These are phyloP conservation scores for Piper longum DNA, from an alignment of 164 flowering plant species.

Conservation along the genomic window DNA sequence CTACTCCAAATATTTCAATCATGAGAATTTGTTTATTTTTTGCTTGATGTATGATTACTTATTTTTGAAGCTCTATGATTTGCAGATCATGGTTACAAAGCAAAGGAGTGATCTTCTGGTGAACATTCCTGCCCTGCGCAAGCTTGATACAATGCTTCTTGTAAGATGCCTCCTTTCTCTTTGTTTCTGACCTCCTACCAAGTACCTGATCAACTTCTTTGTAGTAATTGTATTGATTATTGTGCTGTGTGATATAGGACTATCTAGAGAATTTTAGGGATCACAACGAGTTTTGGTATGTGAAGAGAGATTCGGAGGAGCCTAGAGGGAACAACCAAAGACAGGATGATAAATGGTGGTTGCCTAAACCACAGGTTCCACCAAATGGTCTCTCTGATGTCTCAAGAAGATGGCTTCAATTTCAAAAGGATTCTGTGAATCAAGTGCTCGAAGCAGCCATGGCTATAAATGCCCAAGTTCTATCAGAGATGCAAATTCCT, in stretches of 20 bases:
- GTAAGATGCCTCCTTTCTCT: constrained; percentile 29
- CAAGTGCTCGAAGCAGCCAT: constrained; percentile 89
- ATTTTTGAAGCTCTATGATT: background rate
- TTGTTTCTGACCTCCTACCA: background rate
- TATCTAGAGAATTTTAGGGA: constrained; percentile 47
- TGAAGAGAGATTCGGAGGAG: constrained; percentile 30
- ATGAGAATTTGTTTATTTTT: background rate
- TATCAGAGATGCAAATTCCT: constrained; percentile 77
- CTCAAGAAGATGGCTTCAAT: constrained; percentile 49
- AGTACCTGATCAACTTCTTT: background rate
- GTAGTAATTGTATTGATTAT: background rate
- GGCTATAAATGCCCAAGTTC: constrained; percentile 85
- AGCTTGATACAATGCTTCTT: constrained; percentile 82
- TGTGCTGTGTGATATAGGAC: constrained; percentile 25
- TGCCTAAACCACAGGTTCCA: constrained; percentile 59
- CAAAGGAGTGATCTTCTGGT: constrained; percentile 73
- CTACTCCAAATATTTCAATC: background rate
- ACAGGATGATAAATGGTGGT: constrained; percentile 82
- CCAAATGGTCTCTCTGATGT: constrained; percentile 56
- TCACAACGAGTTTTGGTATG: constrained; percentile 67
- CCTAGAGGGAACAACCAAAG: constrained; percentile 25
- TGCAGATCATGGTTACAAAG: constrained; percentile 73
- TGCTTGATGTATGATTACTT: background rate
- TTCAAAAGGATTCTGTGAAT: constrained; percentile 70
- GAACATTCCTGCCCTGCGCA: constrained; percentile 80